phyloP scores from a whole-genome alignment of 2,329 filamentous ascomycete genomes.

The Xylariaceae sp. region DNA sequence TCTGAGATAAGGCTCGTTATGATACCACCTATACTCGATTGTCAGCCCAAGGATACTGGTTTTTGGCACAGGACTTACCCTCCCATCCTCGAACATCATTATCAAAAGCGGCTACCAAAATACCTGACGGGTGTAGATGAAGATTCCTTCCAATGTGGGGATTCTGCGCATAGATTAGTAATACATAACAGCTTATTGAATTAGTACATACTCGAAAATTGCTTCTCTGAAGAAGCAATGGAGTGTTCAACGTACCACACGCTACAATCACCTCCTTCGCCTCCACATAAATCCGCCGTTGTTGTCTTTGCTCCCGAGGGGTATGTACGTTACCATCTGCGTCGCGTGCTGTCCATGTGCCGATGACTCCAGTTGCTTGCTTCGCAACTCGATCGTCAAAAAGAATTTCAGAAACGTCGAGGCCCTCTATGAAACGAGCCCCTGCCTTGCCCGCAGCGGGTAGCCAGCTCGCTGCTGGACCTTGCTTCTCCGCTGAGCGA shows the following conservation, averaged over 20 bases:
- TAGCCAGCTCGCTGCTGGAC: conserved; percentile 68
- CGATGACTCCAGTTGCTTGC: conserved; percentile 70
- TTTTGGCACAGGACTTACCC: conserved; percentile 34
- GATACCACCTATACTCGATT: conserved; percentile 2
- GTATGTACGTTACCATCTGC: conserved; percentile 58
- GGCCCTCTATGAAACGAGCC: conserved; percentile 70
- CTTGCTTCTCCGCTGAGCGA: conserved; percentile 65
- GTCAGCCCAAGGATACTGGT: neutral
- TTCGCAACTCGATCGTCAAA: conserved; percentile 61
- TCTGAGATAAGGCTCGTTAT: conserved; percentile 64
- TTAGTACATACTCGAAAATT: conserved; percentile 62
- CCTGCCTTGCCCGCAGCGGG: conserved; percentile 68
- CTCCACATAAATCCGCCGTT: conserved; percentile 68
- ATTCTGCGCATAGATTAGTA: conserved; percentile 51
- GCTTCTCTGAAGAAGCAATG: conserved; percentile 74
- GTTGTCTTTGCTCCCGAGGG: conserved; percentile 46
- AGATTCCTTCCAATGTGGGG: conserved; percentile 78
- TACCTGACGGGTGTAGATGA: conserved; percentile 73
- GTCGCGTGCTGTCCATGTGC: conserved; percentile 75
- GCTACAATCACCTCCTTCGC: conserved; percentile 80
- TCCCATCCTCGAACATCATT: conserved; percentile 70
- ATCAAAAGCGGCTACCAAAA: conserved; percentile 61
- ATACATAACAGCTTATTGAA: neutral
- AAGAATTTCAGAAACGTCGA: conserved; percentile 53
- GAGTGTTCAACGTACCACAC: conserved; percentile 74